Evolutionary conservation across 352 stramenopile genomes (phyloP).

Genomic region (Phytophthora litchii): DNA sequence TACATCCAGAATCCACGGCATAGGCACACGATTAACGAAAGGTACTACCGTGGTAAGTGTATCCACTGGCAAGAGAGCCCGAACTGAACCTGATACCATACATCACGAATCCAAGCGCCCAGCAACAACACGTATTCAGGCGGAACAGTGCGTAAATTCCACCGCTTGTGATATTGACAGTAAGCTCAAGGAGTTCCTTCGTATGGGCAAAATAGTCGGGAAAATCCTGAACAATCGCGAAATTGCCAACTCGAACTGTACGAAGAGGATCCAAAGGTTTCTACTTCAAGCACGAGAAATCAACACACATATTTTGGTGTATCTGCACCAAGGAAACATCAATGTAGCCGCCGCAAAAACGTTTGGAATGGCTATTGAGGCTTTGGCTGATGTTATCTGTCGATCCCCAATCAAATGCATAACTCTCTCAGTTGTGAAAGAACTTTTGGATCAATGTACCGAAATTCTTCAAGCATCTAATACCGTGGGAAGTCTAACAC

Average conservation of each 20-base stretch:
- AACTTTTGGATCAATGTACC: background rate
- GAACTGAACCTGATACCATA: background rate
- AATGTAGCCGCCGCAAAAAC: background rate
- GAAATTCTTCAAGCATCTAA: background rate
- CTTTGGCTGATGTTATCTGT: slow-evolving; percentile 1
- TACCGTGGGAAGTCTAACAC: background rate
- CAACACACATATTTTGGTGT: background rate
- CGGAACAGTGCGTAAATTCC: background rate
- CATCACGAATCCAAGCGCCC: background rate
- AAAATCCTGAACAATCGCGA: background rate
- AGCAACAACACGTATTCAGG: background rate
- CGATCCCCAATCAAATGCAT: background rate
- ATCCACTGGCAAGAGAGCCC: background rate
- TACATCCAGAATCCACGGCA: background rate
- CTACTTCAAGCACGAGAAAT: background rate
- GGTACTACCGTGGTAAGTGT: background rate
- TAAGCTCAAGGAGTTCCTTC: background rate
- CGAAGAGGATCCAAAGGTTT: background rate
- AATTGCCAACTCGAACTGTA: background rate
- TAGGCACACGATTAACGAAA: background rate
- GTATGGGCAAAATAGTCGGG: background rate
- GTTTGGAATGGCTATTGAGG: background rate
- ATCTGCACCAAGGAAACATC: background rate
- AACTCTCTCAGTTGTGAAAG: background rate
- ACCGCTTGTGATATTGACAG: background rate